Base-by-base conservation (phyloP, 305 asterid genomes). In the Plantago rigida region DNA sequence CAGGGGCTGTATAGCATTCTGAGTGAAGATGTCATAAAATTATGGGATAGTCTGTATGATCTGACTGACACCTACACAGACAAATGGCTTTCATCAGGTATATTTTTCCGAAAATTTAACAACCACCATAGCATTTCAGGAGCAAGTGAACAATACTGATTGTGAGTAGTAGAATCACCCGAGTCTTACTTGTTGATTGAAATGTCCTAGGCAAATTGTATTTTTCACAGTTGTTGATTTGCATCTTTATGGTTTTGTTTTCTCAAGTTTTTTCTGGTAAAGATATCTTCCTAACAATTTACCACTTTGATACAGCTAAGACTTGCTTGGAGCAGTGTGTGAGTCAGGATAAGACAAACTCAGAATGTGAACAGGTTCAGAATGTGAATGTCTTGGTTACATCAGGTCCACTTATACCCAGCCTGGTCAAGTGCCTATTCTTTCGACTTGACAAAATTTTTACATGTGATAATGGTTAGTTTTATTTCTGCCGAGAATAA, bases 51-150 rank as follows among this genome's bases (percentile, higher is more conserved):
- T 66, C 94, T 91, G 67, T 91, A 86, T 73, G 82, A 78, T 58
- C 49, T 80, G 80, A 84, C 94, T 19, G 96, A 91, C 68, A 81
- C 77, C 52, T 87, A 82, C 68, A 87, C 95, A 15, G 98, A 91
- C 50, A 72, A 71, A 69, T 91, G 98, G 98, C 81, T 85, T 63
- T 87, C 98, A 55, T 80, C 98, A 69, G 97, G 97, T 90, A 72
- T 50, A 24, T 60, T 52, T 55, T 65, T 51, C 62, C 47, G 47
- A 49, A 7, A 24, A 48, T 6, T 47, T 51, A 60, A 45, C 53
- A 44, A 60, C 46, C 68, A 52, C 55, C 60, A 9, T 48, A 46
- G 34, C 49, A 22, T 36, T 65, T 64, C 62, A 59, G 13, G 29
- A 49, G 24, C 45, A n/a, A 47, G 61, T 48, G 13, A 54, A 17